A percentile compares a stretch with the other conserved stretches of the same genome.
These are phyloP conservation scores for Aureobasidium sp. DNA, from an alignment of 2,329 filamentous ascomycete genomes.

Conservation along the genomic window DNA sequence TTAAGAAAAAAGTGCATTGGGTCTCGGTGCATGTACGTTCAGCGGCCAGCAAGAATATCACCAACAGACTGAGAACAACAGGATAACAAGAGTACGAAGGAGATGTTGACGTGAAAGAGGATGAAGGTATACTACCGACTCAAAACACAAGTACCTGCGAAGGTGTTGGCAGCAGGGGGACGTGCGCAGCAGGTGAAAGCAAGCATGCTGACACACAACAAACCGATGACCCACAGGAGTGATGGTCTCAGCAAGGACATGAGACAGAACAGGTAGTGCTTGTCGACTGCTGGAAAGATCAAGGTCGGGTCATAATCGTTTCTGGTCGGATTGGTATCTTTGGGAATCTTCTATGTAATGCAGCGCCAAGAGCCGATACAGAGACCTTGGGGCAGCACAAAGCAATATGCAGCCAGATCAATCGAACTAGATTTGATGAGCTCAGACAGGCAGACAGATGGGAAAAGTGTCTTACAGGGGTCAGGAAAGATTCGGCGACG, in stretches of 20 bases:
- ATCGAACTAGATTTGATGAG: conserved; percentile 18
- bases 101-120: not conserved
- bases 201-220: conserved; percentile 11
- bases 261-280: not conserved
- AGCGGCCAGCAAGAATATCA: not conserved
- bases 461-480: conserved; percentile 46
- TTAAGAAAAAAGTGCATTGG: not conserved
- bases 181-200: conserved; percentile 4
- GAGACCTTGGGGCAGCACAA: not conserved
- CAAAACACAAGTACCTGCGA: conserved; percentile 2
- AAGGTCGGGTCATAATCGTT: conserved; percentile 11
- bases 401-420: conserved; percentile 13
- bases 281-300: not conserved
- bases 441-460: not conserved
- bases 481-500: conserved; percentile 96
- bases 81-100: not conserved
- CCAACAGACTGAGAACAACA: not conserved
- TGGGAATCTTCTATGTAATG: conserved; percentile 16
- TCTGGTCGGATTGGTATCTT: conserved; percentile 12
- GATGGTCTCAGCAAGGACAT: not conserved
- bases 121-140: conserved; percentile 2
- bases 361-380: conserved; percentile 4
- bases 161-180: not conserved
- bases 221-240: not conserved
- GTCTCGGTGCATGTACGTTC: not conserved